Base-by-base conservation (phyloP, 2,329 filamentous ascomycete species). In the Aspergillus sp. region DNA sequence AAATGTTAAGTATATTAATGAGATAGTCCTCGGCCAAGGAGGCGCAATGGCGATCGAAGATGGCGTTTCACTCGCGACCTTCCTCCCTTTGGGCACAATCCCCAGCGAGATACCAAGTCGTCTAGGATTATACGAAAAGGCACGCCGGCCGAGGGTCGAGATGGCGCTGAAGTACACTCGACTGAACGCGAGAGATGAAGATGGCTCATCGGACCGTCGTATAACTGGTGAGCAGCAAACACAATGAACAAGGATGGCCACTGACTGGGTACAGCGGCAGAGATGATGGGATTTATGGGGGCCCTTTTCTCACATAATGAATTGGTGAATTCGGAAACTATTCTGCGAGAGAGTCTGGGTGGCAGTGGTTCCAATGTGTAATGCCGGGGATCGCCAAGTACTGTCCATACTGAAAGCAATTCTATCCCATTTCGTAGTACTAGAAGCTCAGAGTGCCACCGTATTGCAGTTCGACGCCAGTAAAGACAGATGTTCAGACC, bases 41-140 rank as follows among this genome's bases (percentile, higher is more conserved):
- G 70, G 65, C 6, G 66, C 66, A 1, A 72, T 71, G 70, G 70
- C 69, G 5, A 67, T 74, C 11, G 70, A 73, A 56, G 70, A 73
- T 49, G 68, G 68, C 0, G 57, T 68, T 1, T 65, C 64, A 2
- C 61, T 73, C 6, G 67, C 70, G 2, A 64, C 66, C 1, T 53
- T 73, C 13, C 61, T 73, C 7, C 61, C 64, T 0, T 17, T 54
- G 19, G 66, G 63, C 1, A 70, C 54, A 6, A 41, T 20, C 5
- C 15, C 41, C 13, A 17, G 56, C 4, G 58, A 66, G 3, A 62
- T 70, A 5, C 59, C 61, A 1, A n/a, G 15, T 3, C 60, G 63
- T 3, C 51, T 69, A 8, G 34, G 50, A n/a, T n/a, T 67, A n/a
- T 68, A 68, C 17, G 61, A 68, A 41, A 49, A 45, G 2, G 54